These are phyloP conservation scores for Hymenoscyphus fructigenus DNA, from an alignment of 2,329 filamentous ascomycete genomes.

Conservation along the genomic window DNA sequence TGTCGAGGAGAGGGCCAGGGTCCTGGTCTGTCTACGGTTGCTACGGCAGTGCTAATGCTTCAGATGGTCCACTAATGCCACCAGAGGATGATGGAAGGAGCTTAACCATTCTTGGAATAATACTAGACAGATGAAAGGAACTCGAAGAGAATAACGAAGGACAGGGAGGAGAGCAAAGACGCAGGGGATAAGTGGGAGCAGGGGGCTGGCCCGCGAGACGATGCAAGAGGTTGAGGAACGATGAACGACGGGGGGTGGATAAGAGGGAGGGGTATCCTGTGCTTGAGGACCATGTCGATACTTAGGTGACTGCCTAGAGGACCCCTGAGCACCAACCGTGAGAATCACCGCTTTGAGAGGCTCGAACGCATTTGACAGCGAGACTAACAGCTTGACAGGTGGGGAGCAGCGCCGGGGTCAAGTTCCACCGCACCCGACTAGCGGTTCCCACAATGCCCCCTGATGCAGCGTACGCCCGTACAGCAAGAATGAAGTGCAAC, in stretches of 20 bases:
- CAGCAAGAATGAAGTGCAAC: not conserved
- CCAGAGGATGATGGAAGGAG: not conserved
- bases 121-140: not conserved
- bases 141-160: constrained; percentile 11
- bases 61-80: constrained; percentile 1
- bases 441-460: not conserved
- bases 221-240: constrained; percentile 7
- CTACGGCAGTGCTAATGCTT: constrained; percentile 7
- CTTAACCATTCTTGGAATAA: constrained; percentile 5
- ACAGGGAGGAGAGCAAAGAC: not conserved
- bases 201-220: constrained; percentile 3
- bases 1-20: constrained; percentile 7
- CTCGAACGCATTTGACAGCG: not conserved
- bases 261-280: not conserved
- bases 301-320: not conserved
- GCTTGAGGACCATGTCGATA: not conserved
- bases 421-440: not conserved
- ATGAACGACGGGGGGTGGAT: not conserved
- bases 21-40: constrained; percentile 4
- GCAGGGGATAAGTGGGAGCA: constrained; percentile 1
- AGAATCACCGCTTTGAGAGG: not conserved
- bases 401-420: not conserved
- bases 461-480: not conserved
- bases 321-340: not conserved
- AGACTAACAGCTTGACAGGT: constrained; percentile 4